Conservation (phyloP, 441 rosid species). For the Sinapis alba region DNA sequence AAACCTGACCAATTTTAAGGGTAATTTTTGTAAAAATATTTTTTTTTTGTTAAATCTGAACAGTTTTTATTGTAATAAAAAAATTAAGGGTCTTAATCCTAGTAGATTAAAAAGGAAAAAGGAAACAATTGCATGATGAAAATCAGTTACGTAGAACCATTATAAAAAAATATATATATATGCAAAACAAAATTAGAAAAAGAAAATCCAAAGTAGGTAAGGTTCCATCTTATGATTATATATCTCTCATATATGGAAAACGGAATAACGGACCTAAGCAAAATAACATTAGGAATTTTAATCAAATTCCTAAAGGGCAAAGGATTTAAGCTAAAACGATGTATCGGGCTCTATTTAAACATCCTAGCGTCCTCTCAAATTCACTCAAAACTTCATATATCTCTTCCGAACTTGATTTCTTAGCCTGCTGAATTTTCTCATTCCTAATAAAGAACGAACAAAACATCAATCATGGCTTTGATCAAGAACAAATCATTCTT, state of each 20-base stretch:
- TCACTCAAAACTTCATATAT: not conserved
- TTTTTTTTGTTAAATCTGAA: too few relatives aligned
- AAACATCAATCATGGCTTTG: constrained; percentile 24
- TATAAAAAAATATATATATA: not conserved
- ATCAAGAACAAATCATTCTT: not conserved
- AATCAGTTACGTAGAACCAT: not conserved
- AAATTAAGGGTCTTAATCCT: not conserved
- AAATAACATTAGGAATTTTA: not conserved
- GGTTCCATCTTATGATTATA: not conserved
- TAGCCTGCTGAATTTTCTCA: not conserved
- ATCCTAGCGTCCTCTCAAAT: not conserved
- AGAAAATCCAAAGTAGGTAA: not conserved
- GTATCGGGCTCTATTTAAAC: constrained; percentile 1
- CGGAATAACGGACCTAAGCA: not conserved
- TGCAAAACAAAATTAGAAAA: not conserved
- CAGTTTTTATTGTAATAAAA: too few relatives aligned
- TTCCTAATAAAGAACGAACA: not conserved
- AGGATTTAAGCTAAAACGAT: constrained; percentile 3
- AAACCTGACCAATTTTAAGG: too few relatives aligned
- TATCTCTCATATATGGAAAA: not conserved
- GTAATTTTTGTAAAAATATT: too few relatives aligned
- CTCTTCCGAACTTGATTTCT: not conserved
- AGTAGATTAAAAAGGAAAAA: not conserved
- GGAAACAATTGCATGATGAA: not conserved
- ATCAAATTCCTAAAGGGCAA: not conserved